phyloP scores from a whole-genome alignment of 1,139 yeast genomes.

The Zhuliangozyma blackwelliae region DNA sequence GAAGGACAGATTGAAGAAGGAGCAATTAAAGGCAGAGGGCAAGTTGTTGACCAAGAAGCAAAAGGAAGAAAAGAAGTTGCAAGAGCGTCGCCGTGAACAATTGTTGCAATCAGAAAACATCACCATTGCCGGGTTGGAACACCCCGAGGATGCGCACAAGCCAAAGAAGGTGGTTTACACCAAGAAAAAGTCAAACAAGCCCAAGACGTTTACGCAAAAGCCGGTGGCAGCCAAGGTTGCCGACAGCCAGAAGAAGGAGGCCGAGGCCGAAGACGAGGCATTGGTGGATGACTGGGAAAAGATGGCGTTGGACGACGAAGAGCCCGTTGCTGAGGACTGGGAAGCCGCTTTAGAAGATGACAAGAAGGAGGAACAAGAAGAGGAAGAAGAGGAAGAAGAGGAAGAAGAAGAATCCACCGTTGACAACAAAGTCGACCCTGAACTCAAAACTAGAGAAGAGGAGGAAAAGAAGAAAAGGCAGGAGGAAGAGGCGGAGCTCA shows the following conservation, averaged over 20 bases:
- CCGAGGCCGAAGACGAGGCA: constrained; percentile 46
- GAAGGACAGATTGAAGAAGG: constrained; percentile 75
- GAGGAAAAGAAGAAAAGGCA: constrained; percentile 12
- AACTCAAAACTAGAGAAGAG: constrained; percentile 18
- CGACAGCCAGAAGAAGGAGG: constrained; percentile 18
- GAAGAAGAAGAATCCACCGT: constrained; percentile 14
- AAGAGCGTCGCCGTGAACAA: constrained; percentile 88
- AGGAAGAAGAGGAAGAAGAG: constrained; percentile 19
- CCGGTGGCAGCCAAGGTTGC: constrained; percentile 12
- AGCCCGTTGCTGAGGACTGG: constrained; percentile 42
- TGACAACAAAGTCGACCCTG: constrained; percentile 7
- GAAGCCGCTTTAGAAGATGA: constrained; percentile 34
- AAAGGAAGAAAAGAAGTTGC: constrained; percentile 82
- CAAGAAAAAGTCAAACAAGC: constrained; percentile 59
- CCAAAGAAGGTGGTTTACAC: constrained; percentile 74
- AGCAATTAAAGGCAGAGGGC: constrained; percentile 89
- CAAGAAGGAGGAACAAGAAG: constrained; percentile 17
- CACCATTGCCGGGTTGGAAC: constrained; percentile 65
- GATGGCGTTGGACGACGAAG: constrained; percentile 54
- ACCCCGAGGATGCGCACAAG: constrained; percentile 24
- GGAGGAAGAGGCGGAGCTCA: constrained; percentile 18
- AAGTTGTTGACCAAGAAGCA: constrained; percentile 86
- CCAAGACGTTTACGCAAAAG: constrained; percentile 32
- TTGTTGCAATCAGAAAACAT: constrained; percentile 73
- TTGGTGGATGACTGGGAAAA: constrained; percentile 66